A percentile compares a stretch with the other conserved stretches of the same genome.
These are phyloP conservation scores for Tulasnella sp. DNA, from an alignment of 768 basidiomycete genomes.

Conservation along the genomic window DNA sequence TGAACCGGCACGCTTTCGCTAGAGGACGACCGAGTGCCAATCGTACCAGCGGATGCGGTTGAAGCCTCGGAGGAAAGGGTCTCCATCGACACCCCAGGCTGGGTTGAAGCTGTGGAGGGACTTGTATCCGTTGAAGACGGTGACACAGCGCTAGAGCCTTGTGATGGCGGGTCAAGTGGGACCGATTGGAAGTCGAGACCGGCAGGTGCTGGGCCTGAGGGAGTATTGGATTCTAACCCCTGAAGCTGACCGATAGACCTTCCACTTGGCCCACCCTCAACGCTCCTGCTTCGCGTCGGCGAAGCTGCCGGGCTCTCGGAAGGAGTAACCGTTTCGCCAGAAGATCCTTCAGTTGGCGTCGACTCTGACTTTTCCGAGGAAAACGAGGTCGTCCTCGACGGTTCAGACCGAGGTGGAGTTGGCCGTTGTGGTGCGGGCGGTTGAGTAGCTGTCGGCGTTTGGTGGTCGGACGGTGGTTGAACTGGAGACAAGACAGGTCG, in stretches of 20 bases:
- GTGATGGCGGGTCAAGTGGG: background rate
- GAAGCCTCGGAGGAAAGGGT: background rate
- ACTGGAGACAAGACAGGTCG: slow-evolving; percentile 1
- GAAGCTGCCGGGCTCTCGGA: background rate
- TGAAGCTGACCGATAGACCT: background rate
- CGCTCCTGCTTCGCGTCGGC: background rate
- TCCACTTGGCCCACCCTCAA: background rate
- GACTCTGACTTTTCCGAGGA: slow-evolving; percentile 7
- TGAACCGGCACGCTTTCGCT: background rate
- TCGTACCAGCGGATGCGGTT: background rate
- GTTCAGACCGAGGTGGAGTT: background rate
- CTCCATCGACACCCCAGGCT: background rate
- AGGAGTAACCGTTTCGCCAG: background rate
- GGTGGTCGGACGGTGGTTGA: background rate
- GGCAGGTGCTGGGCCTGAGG: background rate
- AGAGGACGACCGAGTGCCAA: background rate
- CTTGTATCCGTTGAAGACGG: slow-evolving; percentile 1
- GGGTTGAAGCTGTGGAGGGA: background rate
- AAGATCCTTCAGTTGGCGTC: background rate
- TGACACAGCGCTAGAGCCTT: background rate
- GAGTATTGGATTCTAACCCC: background rate
- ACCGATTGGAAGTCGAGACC: background rate
- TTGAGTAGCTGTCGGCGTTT: background rate
- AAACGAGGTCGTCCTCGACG: background rate
- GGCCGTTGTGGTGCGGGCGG: background rate